Percentiles rank a stretch among this genome's conserved stretches.
Conservation (phyloP, 139 green algal species). For the Nannochloris sp. region DNA sequence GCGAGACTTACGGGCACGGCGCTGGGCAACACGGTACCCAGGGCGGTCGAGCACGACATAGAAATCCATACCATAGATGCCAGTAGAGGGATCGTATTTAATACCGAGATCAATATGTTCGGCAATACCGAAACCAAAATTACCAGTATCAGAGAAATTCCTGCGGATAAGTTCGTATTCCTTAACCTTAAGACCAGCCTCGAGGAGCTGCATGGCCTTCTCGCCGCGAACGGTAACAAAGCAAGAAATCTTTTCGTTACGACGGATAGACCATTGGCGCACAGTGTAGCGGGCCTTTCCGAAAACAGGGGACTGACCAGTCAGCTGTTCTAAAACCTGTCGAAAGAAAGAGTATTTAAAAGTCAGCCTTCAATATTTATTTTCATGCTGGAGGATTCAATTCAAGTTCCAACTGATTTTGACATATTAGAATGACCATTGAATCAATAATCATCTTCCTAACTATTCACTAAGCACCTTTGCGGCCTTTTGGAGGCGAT, state of each 20-base stretch:
- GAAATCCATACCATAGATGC: slow-evolving; percentile 99
- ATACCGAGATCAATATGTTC: slow-evolving; percentile 99
- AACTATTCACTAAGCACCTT: slow-evolving; percentile 63
- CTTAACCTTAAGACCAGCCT: slow-evolving; percentile 98
- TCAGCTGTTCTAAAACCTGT: slow-evolving; percentile 99
- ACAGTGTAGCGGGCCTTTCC: slow-evolving; percentile 98
- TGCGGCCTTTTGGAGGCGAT: slow-evolving; percentile 96
- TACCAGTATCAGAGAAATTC: slow-evolving; percentile 96
- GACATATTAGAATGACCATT: neutral
- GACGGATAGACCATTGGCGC: slow-evolving; percentile 91
- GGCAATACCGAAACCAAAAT: slow-evolving; percentile 94
- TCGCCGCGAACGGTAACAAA: slow-evolving; percentile 93
- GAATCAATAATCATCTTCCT: neutral
- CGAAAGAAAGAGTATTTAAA: no score
- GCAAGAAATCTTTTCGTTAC: slow-evolving; percentile 99
- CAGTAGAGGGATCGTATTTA: slow-evolving; percentile 99
- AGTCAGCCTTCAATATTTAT: neutral
- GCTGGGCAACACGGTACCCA: slow-evolving; percentile 86
- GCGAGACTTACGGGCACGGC: slow-evolving; percentile 45
- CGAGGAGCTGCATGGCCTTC: slow-evolving; percentile 98
- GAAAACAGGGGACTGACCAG: slow-evolving; percentile 95
- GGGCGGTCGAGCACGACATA: slow-evolving; percentile 95
- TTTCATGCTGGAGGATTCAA: neutral
- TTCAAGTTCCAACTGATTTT: neutral
- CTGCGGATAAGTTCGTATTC: slow-evolving; percentile 96